These are phyloP conservation scores for Ramichloridium luteum DNA, from an alignment of 2,329 filamentous ascomycete genomes.

Conservation along the genomic window DNA sequence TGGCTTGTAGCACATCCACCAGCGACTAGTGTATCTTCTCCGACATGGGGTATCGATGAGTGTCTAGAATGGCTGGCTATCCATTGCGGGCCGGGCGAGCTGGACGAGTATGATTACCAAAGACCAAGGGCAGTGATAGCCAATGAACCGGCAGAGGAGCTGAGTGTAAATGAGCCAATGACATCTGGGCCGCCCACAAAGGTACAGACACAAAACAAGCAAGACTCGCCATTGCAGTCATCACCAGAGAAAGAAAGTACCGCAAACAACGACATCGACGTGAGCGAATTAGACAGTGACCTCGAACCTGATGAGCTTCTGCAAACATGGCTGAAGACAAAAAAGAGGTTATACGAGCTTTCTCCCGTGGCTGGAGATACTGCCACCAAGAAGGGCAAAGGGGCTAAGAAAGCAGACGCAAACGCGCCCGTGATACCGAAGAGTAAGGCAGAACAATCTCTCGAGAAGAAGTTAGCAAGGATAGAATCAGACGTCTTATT, in stretches of 20 bases:
- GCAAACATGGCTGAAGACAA: constrained; percentile 64
- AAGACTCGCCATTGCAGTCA: constrained; percentile 5
- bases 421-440: constrained; percentile 4
- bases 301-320: constrained; percentile 42
- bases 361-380: constrained; percentile 31
- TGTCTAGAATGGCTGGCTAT: constrained; percentile 82
- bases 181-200: constrained; percentile 1
- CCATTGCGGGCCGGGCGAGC: constrained; percentile 42
- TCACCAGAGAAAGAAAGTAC: background rate
- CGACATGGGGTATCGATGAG: constrained; percentile 69
- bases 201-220: constrained; percentile 3
- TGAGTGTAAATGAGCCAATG: constrained; percentile 3
- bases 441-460: constrained; percentile 45
- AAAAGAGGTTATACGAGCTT: constrained; percentile 40
- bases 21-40: constrained; percentile 38
- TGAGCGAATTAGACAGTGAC: constrained; percentile 40
- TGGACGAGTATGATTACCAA: constrained; percentile 24
- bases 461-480: constrained; percentile 60
- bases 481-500: constrained; percentile 55
- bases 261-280: constrained; percentile 23
- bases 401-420: constrained; percentile 22
- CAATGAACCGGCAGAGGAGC: constrained; percentile 5
- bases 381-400: constrained; percentile 45
- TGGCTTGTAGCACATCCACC: constrained; percentile 51
- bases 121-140: constrained; percentile 9